phyloP scores from a whole-genome alignment of 768 basidiomycete genomes.

The Thelephora ganbajun region DNA sequence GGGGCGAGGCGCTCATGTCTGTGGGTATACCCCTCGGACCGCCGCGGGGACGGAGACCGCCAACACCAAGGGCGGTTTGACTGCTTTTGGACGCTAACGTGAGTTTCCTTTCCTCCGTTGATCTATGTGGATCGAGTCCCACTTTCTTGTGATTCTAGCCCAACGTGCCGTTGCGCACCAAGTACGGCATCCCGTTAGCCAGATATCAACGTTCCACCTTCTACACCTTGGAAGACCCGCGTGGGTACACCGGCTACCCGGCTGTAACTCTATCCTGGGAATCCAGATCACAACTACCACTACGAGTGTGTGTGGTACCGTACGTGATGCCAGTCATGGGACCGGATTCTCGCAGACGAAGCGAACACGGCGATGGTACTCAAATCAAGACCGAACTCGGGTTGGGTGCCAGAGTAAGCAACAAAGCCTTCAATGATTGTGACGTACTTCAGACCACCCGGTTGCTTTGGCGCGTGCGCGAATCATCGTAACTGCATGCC shows the following conservation, averaged over 20 bases:
- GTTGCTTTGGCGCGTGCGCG: no score
- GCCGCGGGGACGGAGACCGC: neutral
- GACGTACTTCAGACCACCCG: no score
- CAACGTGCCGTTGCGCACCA: constrained; percentile 8
- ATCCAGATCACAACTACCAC: no score
- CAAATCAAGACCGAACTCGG: no score
- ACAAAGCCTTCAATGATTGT: no score
- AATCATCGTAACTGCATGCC: no score
- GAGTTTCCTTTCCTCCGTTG: neutral
- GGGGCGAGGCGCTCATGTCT: constrained; percentile 7
- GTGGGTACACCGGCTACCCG: constrained; percentile 11
- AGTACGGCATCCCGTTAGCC: constrained; percentile 1
- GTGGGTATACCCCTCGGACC: constrained; percentile 7
- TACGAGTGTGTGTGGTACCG: no score
- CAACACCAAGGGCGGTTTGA: neutral
- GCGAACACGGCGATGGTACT: no score
- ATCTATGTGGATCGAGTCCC: neutral
- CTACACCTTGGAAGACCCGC: constrained; percentile 3
- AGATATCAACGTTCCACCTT: constrained; percentile 2
- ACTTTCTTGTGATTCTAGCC: neutral
- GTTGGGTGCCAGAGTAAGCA: no score
- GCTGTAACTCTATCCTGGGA: neutral
- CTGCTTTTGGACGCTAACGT: neutral
- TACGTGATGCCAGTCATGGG: no score
- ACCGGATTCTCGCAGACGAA: no score